Conservation (phyloP, 164 flowering plant species). For the Liriodendron chinense region DNA sequence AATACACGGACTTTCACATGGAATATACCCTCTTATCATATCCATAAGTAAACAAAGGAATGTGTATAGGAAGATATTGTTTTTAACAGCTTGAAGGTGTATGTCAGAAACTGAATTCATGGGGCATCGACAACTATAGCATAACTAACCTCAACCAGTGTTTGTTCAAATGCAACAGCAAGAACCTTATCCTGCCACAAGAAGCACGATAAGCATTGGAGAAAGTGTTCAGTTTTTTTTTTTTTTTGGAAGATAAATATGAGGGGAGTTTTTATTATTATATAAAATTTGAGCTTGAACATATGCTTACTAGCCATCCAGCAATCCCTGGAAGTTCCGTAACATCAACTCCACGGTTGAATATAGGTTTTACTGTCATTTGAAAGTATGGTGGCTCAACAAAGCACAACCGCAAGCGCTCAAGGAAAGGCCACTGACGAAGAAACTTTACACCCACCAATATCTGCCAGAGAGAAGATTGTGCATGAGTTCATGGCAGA, state of each 20-base stretch:
- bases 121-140: neutral
- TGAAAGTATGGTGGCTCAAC: constrained; percentile 95
- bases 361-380: constrained; percentile 92
- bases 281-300: neutral
- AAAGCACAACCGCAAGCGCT: constrained; percentile 88
- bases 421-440: constrained; percentile 75
- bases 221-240: neutral
- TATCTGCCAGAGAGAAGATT: constrained; percentile 38
- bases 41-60: neutral
- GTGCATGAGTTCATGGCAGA: neutral
- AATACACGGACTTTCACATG: neutral
- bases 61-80: no score
- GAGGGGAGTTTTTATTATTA: no score
- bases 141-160: constrained; percentile 80
- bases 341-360: constrained; percentile 87
- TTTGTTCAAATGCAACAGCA: constrained; percentile 88
- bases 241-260: neutral
- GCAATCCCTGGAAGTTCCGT: constrained; percentile 95
- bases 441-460: constrained; percentile 90
- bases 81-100: neutral
- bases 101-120: neutral
- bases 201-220: neutral
- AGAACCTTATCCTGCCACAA: constrained; percentile 82
- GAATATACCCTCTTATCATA: neutral
- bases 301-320: constrained; percentile 82